A percentile compares a stretch with the other conserved stretches of the same genome.
Evolutionary conservation across 495 filamentous ascomycete genomes (phyloP).

Genomic region (Hypoxylon cercidicola): DNA sequence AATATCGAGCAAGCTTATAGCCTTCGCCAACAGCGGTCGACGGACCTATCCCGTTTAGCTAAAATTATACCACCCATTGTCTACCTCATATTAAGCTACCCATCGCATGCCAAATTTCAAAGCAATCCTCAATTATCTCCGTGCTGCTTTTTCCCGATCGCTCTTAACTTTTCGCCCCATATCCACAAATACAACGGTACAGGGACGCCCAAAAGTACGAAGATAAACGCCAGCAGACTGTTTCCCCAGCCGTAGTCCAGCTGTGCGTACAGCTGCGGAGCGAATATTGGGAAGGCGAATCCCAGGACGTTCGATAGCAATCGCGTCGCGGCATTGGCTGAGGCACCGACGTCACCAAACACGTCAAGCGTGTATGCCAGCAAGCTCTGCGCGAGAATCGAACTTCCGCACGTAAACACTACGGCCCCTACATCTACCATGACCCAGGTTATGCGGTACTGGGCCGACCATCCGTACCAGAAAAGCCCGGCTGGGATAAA

Average conservation of each 20-base stretch:
- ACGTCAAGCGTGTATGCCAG: slow-evolving; percentile 66
- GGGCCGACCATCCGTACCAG: slow-evolving; percentile 75
- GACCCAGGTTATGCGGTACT: slow-evolving; percentile 62
- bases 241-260: slow-evolving; percentile 64
- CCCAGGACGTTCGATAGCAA: slow-evolving; percentile 39
- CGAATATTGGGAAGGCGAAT: slow-evolving; percentile 65
- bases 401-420: slow-evolving; percentile 66
- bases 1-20: too few species aligned
- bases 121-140: slow-evolving; percentile 3
- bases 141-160: slow-evolving; percentile 14
- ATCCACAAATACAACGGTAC: slow-evolving; percentile 56
- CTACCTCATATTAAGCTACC: too few species aligned
- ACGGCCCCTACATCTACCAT: slow-evolving; percentile 66
- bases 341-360: slow-evolving; percentile 38
- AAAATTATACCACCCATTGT: too few species aligned
- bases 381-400: slow-evolving; percentile 69
- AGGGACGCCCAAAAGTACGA: slow-evolving; percentile 50
- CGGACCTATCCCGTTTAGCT: too few species aligned
- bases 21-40: too few species aligned
- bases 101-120: neutral
- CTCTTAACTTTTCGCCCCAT: slow-evolving; percentile 46
- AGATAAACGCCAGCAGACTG: slow-evolving; percentile 61
- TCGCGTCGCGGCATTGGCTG: slow-evolving; percentile 32
- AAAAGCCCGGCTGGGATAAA: slow-evolving; percentile 63
- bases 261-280: slow-evolving; percentile 58